Conservation (phyloP, 768 basidiomycete species). For the Leccinum longicurvipes region DNA sequence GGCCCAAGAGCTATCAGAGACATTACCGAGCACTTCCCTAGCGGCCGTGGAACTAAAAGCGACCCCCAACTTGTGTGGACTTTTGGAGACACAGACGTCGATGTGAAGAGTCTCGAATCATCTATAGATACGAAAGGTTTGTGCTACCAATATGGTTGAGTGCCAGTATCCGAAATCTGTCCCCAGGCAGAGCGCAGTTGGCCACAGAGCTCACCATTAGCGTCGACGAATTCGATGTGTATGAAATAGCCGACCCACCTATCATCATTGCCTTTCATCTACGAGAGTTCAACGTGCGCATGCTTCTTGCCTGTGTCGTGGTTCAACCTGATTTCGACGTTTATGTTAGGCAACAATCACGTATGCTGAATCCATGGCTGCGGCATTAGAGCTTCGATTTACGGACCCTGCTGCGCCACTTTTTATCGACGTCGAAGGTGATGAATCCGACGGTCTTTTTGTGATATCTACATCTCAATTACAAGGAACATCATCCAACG, state of each 20-base stretch:
- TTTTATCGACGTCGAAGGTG: constrained; percentile 74
- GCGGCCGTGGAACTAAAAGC: constrained; percentile 55
- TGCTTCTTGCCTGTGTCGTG: neutral
- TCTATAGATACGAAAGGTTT: constrained; percentile 64
- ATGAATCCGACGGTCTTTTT: constrained; percentile 62
- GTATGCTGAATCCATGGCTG: constrained; percentile 69
- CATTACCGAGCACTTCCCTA: constrained; percentile 79
- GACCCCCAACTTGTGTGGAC: constrained; percentile 82
- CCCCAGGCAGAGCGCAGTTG: constrained; percentile 56
- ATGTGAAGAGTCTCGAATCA: constrained; percentile 64
- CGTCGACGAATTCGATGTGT: constrained; percentile 77
- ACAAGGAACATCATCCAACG: constrained; percentile 31
- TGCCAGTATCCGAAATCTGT: neutral
- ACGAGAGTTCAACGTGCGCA: constrained; percentile 73
- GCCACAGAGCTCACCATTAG: constrained; percentile 76
- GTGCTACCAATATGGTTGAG: neutral
- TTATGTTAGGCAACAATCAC: constrained; percentile 68
- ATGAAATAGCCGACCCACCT: constrained; percentile 61
- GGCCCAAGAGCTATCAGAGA: constrained; percentile 72
- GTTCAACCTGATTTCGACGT: neutral
- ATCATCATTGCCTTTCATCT: constrained; percentile 75
- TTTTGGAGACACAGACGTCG: constrained; percentile 67
- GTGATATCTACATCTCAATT: constrained; percentile 76
- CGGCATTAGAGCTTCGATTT: constrained; percentile 68
- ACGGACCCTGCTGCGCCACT: constrained; percentile 71